These are phyloP conservation scores for Xylariaceae sp. DNA, from an alignment of 2,329 filamentous ascomycete genomes.

Conservation along the genomic window DNA sequence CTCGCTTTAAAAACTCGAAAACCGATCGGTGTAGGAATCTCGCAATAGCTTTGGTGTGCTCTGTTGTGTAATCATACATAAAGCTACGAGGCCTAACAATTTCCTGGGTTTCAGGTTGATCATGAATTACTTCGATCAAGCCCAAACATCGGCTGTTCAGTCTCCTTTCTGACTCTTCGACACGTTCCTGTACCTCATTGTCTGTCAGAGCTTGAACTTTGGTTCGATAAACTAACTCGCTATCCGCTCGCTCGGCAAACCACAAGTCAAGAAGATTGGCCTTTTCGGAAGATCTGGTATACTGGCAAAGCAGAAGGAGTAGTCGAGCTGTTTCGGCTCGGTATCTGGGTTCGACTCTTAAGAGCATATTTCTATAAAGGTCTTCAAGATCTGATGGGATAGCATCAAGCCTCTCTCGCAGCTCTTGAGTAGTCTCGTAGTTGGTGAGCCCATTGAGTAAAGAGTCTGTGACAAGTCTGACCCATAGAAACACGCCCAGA, in stretches of 20 bases:
- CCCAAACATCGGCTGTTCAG: constrained; percentile 19
- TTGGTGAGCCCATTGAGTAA: constrained; percentile 18
- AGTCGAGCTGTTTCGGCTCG: constrained; percentile 11
- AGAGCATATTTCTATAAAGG: constrained; percentile 17
- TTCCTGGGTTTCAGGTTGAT: too few species aligned
- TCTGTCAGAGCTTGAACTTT: constrained; percentile 6
- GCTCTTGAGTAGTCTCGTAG: constrained; percentile 16
- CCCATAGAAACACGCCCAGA: constrained; percentile 22
- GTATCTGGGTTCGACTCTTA: constrained; percentile 9
- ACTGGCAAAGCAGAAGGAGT: constrained; percentile 9
- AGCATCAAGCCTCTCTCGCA: constrained; percentile 13
- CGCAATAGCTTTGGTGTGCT: not conserved
- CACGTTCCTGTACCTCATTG: constrained; percentile 10
- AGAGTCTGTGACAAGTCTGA: constrained; percentile 17
- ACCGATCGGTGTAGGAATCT: constrained; percentile 20
- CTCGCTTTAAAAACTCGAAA: constrained; percentile 14
- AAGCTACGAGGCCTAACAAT: not conserved
- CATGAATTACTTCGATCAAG: constrained; percentile 12
- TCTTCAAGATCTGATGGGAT: constrained; percentile 19
- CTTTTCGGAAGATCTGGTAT: not conserved
- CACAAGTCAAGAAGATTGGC: constrained; percentile 16
- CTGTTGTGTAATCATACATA: constrained; percentile 1
- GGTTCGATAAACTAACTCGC: constrained; percentile 7
- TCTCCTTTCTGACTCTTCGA: constrained; percentile 13
- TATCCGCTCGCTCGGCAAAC: constrained; percentile 17